A percentile compares a stretch with the other conserved stretches of the same genome.
Evolutionary conservation across 75 land plant species (phyloP).

Genomic region (Chamaecyparis obtusa): DNA sequence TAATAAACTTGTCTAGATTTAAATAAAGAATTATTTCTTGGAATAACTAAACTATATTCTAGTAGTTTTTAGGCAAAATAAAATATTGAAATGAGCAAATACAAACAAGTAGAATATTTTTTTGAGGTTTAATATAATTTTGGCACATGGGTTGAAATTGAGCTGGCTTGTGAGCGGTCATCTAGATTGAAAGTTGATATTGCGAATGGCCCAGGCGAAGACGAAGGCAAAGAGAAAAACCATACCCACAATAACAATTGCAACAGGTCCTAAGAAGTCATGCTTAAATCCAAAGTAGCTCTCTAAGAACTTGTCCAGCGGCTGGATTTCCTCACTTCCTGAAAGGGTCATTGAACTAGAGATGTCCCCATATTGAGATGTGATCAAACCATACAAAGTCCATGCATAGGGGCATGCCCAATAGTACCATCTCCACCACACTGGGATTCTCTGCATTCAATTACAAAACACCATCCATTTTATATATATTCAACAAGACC

Average conservation of each 20-base stretch:
- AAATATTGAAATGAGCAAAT: no score
- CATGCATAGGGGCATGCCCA: constrained; percentile 45
- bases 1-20: no score
- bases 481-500: not conserved
- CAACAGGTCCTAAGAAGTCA: constrained; percentile 40
- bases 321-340: not conserved
- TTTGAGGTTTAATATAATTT: no score
- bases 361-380: constrained; percentile 34
- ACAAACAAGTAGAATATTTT: no score
- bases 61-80: no score
- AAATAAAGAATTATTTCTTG: no score
- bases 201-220: constrained; percentile 40
- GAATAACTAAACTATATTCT: no score
- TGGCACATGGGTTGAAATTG: no score
- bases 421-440: constrained; percentile 62
- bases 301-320: constrained; percentile 23
- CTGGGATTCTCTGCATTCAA: constrained; percentile 38
- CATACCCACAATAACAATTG: constrained; percentile 31
- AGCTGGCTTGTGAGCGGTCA: constrained; percentile 1
- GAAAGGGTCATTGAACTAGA: no score
- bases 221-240: constrained; percentile 42
- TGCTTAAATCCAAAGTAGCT: constrained; percentile 43
- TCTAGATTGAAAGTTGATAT: constrained; percentile 74
- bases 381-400: constrained; percentile 39
- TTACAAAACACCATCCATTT: not conserved